Conservation (phyloP, 2,329 filamentous ascomycete genomes). For the Aspergillus terreus region DNA sequence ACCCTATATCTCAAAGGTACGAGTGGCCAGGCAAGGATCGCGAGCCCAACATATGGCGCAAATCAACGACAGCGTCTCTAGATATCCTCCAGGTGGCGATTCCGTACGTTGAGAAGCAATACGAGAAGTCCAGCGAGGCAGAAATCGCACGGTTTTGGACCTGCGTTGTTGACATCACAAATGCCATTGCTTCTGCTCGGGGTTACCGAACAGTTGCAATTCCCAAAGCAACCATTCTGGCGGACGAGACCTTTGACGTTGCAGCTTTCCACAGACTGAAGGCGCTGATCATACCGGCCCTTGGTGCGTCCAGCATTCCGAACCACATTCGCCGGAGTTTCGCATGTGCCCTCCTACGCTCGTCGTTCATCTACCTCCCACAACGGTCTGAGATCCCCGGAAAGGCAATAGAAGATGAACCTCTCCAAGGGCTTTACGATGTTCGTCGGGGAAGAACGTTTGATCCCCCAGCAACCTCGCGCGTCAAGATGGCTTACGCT, state of each 20-base stretch:
- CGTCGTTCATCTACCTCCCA: slow-evolving; percentile 73
- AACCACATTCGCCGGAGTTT: slow-evolving; percentile 67
- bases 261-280: slow-evolving; percentile 65
- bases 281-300: slow-evolving; percentile 65
- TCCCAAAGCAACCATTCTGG: slow-evolving; percentile 46
- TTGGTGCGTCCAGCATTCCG: slow-evolving; percentile 64
- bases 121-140: slow-evolving; percentile 23
- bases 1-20: slow-evolving; percentile 76
- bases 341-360: slow-evolving; percentile 71
- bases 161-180: slow-evolving; percentile 60
- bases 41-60: slow-evolving; percentile 70
- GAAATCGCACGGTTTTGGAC: slow-evolving; percentile 64
- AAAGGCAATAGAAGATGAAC: slow-evolving; percentile 42
- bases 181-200: slow-evolving; percentile 67
- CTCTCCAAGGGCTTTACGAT: slow-evolving; percentile 61
- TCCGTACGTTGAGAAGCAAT: slow-evolving; percentile 52
- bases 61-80: slow-evolving; percentile 69
- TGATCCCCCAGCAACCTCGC: slow-evolving; percentile 60
- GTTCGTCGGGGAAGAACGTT: slow-evolving; percentile 69
- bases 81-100: slow-evolving; percentile 65
- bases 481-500: slow-evolving; percentile 72
- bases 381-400: slow-evolving; percentile 59
- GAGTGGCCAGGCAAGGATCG: slow-evolving; percentile 69
- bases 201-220: slow-evolving; percentile 45
- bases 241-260: slow-evolving; percentile 81